Percentiles rank a stretch among this genome's conserved stretches.
phyloP scores from a whole-genome alignment of 1,284 basidiomycete species.

The Meira nashicola region DNA sequence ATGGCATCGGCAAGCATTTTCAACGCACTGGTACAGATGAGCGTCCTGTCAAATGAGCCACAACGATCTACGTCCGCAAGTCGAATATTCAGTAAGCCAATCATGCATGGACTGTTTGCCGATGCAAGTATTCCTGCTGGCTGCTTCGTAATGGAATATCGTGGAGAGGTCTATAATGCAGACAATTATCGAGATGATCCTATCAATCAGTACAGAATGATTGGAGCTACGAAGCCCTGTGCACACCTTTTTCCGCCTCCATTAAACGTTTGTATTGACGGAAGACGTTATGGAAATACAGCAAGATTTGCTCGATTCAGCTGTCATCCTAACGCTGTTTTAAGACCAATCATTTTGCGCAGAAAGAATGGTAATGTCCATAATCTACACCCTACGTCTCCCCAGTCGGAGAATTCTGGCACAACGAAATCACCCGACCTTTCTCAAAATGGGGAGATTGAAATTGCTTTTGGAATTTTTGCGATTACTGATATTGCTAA shows the following conservation, averaged over 20 bases:
- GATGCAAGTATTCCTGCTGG: constrained; percentile 51
- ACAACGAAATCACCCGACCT: constrained; percentile 22
- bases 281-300: constrained; percentile 70
- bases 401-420: constrained; percentile 2
- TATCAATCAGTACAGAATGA: constrained; percentile 58
- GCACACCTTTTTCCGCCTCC: constrained; percentile 78
- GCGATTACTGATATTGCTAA: constrained; percentile 70
- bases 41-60: constrained; percentile 30
- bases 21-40: constrained; percentile 34
- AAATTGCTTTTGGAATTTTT: constrained; percentile 75
- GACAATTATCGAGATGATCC: constrained; percentile 55
- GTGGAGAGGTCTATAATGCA: constrained; percentile 52
- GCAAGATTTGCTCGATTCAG: constrained; percentile 74
- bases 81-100: constrained; percentile 53
- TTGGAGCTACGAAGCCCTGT: constrained; percentile 61
- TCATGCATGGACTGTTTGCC: constrained; percentile 55
- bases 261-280: constrained; percentile 74
- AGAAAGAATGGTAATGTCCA: not conserved
- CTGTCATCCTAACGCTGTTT: constrained; percentile 81
- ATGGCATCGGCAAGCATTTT: constrained; percentile 44
- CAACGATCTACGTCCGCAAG: constrained; percentile 54
- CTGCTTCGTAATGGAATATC: constrained; percentile 52
- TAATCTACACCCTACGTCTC: constrained; percentile 8
- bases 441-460: constrained; percentile 52
- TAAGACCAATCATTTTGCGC: constrained; percentile 70